phyloP scores from a whole-genome alignment of 225 moss, liverwort and hornwort species.

The Sphagnum tenellum region DNA sequence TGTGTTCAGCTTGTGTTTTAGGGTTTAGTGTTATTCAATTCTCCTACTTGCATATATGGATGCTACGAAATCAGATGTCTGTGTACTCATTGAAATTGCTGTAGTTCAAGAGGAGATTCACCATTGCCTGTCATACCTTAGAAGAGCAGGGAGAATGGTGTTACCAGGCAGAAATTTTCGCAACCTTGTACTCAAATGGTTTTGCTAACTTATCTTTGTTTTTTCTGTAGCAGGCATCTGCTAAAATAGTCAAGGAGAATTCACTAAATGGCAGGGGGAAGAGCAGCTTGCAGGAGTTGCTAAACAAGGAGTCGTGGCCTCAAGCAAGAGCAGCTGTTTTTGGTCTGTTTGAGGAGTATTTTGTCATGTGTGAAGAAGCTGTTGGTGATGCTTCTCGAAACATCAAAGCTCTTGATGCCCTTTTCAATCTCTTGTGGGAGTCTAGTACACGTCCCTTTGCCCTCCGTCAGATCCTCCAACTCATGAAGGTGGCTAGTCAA shows the following conservation, averaged over 20 bases:
- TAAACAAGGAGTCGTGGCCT: slow-evolving; percentile 34
- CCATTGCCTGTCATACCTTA: too few species aligned
- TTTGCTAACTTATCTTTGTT: slow-evolving; percentile 21
- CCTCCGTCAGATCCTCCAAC: slow-evolving; percentile 53
- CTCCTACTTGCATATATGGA: too few species aligned
- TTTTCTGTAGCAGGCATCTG: slow-evolving; percentile 29
- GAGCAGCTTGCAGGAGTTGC: slow-evolving; percentile 15
- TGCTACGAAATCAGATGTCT: too few species aligned
- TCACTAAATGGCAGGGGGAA: slow-evolving; percentile 14
- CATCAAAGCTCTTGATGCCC: slow-evolving; percentile 50
- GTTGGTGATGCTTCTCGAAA: slow-evolving; percentile 59
- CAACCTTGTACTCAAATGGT: too few species aligned
- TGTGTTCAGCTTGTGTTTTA: background rate
- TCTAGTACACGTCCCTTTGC: slow-evolving; percentile 46
- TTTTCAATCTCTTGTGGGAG: slow-evolving; percentile 67
- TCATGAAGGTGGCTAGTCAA: slow-evolving; percentile 48
- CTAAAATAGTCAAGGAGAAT: slow-evolving; percentile 17
- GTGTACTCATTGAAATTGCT: too few species aligned
- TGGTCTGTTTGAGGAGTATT: slow-evolving; percentile 57
- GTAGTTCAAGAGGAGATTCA: too few species aligned
- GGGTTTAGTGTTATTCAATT: too few species aligned
- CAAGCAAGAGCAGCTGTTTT: slow-evolving; percentile 53
- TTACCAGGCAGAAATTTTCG: too few species aligned
- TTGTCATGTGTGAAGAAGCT: slow-evolving; percentile 51
- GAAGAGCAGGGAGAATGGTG: too few species aligned